Conservation (phyloP, 306 rosid species). For the Rosa rugosa region DNA sequence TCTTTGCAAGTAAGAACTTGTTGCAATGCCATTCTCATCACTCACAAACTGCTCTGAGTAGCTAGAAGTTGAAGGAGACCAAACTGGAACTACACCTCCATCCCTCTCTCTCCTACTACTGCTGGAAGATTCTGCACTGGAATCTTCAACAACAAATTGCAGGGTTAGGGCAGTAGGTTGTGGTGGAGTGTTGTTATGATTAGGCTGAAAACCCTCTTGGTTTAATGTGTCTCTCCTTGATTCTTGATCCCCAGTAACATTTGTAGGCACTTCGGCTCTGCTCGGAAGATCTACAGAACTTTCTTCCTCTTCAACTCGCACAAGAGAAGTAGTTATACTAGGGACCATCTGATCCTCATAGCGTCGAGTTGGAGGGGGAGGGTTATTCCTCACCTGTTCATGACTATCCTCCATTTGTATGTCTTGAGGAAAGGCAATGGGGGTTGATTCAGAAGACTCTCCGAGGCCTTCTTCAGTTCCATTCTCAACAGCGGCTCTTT, state of each 20-base stretch:
- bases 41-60: conserved; percentile 72
- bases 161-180: conserved; percentile 32
- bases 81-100: conserved; percentile 80
- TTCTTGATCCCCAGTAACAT: conserved; percentile 46
- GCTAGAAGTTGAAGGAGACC: conserved; percentile 74
- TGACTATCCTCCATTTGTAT: conserved; percentile 65
- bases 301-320: conserved; percentile 75
- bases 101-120: conserved; percentile 80
- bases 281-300: conserved; percentile 51
- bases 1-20: conserved; percentile 70
- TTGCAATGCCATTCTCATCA: conserved; percentile 66
- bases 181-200: conserved; percentile 27
- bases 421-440: conserved; percentile 71
- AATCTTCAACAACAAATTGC: conserved; percentile 54
- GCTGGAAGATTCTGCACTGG: conserved; percentile 73
- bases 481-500: conserved; percentile 71
- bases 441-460: conserved; percentile 67
- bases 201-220: conserved; percentile 37
- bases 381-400: conserved; percentile 55
- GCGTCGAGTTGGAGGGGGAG: conserved; percentile 39
- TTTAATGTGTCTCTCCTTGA: conserved; percentile 42
- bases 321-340: conserved; percentile 61
- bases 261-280: conserved; percentile 84
- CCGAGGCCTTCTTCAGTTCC: conserved; percentile 95
- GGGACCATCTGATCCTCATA: conserved; percentile 96